phyloP scores from a whole-genome alignment of 2,329 filamentous ascomycete genomes.

The Diaporthe eres region DNA sequence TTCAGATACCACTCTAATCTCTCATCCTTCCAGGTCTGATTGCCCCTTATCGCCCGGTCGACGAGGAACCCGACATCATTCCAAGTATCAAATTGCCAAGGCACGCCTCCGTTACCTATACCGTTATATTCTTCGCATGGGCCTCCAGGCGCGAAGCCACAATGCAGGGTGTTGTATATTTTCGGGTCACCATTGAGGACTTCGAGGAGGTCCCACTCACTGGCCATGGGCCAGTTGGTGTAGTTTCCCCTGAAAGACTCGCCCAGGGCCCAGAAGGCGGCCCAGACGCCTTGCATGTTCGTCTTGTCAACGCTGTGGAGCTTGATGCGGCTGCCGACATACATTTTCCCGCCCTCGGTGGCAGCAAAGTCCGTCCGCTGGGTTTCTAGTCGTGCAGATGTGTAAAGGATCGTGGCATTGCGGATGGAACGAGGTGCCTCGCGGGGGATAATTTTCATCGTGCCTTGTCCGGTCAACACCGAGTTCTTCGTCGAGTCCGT shows the following conservation, averaged over 20 bases:
- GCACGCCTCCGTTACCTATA: constrained; percentile 9
- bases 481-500: constrained; percentile 6
- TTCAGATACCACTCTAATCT: constrained; percentile 20
- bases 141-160: not conserved
- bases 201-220: constrained; percentile 20
- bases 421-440: constrained; percentile 3
- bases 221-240: constrained; percentile 10
- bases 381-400: not conserved
- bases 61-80: constrained; percentile 3
- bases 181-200: constrained; percentile 11
- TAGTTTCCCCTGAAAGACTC: constrained; percentile 14
- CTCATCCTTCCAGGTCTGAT: constrained; percentile 4
- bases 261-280: constrained; percentile 5
- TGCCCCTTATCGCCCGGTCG: constrained; percentile 11
- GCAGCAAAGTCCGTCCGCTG: constrained; percentile 9
- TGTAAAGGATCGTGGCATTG: not conserved
- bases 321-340: constrained; percentile 12
- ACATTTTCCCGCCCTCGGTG: not conserved
- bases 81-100: not conserved
- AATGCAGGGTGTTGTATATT: not conserved
- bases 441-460: constrained; percentile 19
- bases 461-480: not conserved
- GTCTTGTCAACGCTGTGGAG: constrained; percentile 4
- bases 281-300: constrained; percentile 13
- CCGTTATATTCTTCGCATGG: not conserved